Base-by-base conservation (phyloP, 805 yeast species). In the Ogataea henricii region DNA sequence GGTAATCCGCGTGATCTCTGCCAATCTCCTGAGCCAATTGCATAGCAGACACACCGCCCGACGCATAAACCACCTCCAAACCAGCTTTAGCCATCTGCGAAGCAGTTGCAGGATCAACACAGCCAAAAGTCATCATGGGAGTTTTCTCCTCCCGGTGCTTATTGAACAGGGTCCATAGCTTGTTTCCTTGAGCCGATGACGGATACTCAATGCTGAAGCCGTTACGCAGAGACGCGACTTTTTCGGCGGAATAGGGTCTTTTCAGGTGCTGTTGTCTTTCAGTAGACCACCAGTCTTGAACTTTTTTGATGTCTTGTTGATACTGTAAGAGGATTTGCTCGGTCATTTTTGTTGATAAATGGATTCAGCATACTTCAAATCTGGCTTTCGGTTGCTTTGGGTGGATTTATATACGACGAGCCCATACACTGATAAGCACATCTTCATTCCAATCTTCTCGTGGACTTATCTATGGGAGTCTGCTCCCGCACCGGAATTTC, bases 1-100 rank as follows among this genome's bases (percentile, higher is more conserved):
- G 87, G 57, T 82, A 82, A 59, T 82, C 87, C 17, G 86, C 87
- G 60, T 80, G 79, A 58, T 82, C 87, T 1, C 86, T 84, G 2
- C 81, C 74, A 3, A 80, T 83, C 54, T 82, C 87, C 57, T 81
- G 77, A 3, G 85, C 82, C 3, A 83, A 73, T 7, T 83, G 81
- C 51, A 81, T 58, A 1, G 78, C 73, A 18, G 80, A 70, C 2
- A 82, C 87, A 82, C 83, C 82, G 1, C 87, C 87, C 25, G 82
- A 77, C 27, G 78, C 76, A 59, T 77, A 83, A 6, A 74, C 70
- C 17, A 71, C 78, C 57, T 77, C 80, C 56, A 79, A 79, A 51
- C 77, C 74, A 18, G 63, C 61, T 45, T 66, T 67, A 2, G 81
- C 77, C 51, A 76, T 68, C 57, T 82, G 86, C 4, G 84, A 62